Conservation (phyloP, 1,284 basidiomycete species). For the Malassezia cuniculi region DNA sequence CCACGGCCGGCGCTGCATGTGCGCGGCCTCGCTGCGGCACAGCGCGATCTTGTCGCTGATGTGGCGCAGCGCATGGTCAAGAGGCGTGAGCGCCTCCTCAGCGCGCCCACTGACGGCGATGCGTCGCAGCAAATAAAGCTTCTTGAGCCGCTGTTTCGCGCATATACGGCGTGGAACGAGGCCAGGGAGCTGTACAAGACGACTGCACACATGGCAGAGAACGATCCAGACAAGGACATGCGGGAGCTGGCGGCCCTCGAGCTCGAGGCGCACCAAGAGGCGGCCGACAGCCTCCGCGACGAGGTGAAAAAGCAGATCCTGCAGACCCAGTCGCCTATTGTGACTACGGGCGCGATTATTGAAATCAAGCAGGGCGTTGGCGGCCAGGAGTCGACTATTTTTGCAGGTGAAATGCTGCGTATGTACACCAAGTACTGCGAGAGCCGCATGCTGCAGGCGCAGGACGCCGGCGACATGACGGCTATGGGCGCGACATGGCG, state of each 20-base stretch:
- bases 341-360: constrained; percentile 59
- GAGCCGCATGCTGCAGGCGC: constrained; percentile 18
- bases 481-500: constrained; percentile 47
- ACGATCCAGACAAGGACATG: constrained; percentile 55
- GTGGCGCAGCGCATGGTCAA: constrained; percentile 18
- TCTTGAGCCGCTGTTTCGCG: constrained; percentile 51
- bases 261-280: constrained; percentile 50
- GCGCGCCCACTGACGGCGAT: neutral
- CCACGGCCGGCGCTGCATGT: neutral
- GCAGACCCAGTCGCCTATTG: constrained; percentile 56
- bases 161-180: constrained; percentile 50
- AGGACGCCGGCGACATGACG: neutral
- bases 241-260: constrained; percentile 65
- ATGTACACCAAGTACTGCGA: constrained; percentile 61
- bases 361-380: constrained; percentile 89
- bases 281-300: constrained; percentile 50
- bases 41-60: neutral
- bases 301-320: constrained; percentile 62
- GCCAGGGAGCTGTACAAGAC: constrained; percentile 48
- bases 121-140: constrained; percentile 47
- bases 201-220: constrained; percentile 16
- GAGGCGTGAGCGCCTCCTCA: constrained; percentile 16
- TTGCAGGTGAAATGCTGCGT: constrained; percentile 62
- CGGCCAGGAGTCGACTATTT: constrained; percentile 74
- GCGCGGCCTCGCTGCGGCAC: no score